Conservation (phyloP, 768 basidiomycete species). For the Lactarius vividus region DNA sequence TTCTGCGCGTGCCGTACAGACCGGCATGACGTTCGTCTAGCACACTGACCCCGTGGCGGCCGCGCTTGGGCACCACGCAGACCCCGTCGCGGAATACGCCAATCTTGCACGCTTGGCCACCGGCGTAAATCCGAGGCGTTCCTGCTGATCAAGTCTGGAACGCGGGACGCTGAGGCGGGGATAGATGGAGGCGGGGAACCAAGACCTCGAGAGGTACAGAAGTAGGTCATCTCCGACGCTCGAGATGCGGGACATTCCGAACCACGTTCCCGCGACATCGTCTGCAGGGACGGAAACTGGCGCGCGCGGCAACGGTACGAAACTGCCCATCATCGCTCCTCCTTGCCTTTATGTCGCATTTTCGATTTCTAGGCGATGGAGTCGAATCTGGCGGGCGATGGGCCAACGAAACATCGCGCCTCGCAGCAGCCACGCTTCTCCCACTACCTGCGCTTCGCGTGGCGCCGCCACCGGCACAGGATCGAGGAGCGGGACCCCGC, state of each 20-base stretch:
- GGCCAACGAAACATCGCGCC: constrained; percentile 24
- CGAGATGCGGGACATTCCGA: background rate
- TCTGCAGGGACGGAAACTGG: background rate
- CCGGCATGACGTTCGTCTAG: constrained; percentile 49
- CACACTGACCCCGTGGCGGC: constrained; percentile 82
- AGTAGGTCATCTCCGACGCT: background rate
- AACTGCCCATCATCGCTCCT: background rate
- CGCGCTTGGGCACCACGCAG: constrained; percentile 81
- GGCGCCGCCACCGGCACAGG: constrained; percentile 29
- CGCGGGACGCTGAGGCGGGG: constrained; percentile 7
- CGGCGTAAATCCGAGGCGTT: constrained; percentile 34
- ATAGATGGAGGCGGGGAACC: constrained; percentile 30
- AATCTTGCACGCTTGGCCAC: constrained; percentile 54
- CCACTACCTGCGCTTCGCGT: constrained; percentile 35
- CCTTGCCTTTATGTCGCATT: background rate
- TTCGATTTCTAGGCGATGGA: constrained; percentile 34
- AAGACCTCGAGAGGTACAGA: constrained; percentile 12
- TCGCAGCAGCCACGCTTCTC: constrained; percentile 34
- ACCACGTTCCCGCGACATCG: background rate
- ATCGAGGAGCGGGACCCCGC: constrained; percentile 28
- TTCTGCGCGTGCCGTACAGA: constrained; percentile 49
- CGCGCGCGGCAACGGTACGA: constrained; percentile 44
- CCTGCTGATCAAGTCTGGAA: no score
- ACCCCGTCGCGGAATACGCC: constrained; percentile 57
- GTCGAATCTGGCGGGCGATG: constrained; percentile 31